Evolutionary conservation across 2,329 filamentous ascomycete species (phyloP), one percentile per base, ranked within the genome.

Genomic region (Zalaria obscura): DNA sequence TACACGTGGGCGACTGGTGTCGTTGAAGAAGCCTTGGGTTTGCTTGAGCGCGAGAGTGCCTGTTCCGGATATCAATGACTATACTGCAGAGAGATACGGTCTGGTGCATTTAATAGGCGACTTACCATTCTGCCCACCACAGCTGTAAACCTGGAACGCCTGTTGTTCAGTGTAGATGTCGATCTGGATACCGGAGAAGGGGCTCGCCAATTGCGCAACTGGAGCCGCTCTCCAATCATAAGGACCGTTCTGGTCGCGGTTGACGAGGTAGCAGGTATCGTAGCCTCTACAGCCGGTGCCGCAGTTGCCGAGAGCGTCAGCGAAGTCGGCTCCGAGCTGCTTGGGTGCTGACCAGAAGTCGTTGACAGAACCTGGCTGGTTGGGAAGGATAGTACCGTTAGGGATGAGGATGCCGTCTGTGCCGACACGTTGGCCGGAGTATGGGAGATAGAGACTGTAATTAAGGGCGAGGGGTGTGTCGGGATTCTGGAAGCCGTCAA

Each of bases 111-210:
- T 18, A 2, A 40, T 53, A 43, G 28, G 55, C 35, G 64, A 63
- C 40, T 59, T 69, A 51, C 84, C 84, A 62, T 93, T 78, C 64
- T 84, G 77, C 25, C 75, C 75, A 52, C 76, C 77, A 69, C 88
- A 95, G 47, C 75, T 78, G 68, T 93, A 95, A 52, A 95, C 72
- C 64, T 95, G 88, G 62, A 93, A 78, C 3, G 85, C 87, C 7
- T 83, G 76, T 65, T 94, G 87, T 64, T 94, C 85, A 5, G 80
- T 78, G 61, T 72, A 84, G 51, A 95, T 68, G 44, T 93, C 83
- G 43, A 95, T 57, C 56, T 78, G 76, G 59, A 95, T 94, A 38
- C 88, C 88, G 0, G 82, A 87, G 73, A 76, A 86, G 4, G 73
- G 69, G 32, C 80, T 83, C 3, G 76, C 76, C 27, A 94, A 66